Evolutionary conservation across 2,329 filamentous ascomycete genomes (phyloP), one percentile per base, ranked within the genome.

Genomic region (Keithomyces neogunnii): DNA sequence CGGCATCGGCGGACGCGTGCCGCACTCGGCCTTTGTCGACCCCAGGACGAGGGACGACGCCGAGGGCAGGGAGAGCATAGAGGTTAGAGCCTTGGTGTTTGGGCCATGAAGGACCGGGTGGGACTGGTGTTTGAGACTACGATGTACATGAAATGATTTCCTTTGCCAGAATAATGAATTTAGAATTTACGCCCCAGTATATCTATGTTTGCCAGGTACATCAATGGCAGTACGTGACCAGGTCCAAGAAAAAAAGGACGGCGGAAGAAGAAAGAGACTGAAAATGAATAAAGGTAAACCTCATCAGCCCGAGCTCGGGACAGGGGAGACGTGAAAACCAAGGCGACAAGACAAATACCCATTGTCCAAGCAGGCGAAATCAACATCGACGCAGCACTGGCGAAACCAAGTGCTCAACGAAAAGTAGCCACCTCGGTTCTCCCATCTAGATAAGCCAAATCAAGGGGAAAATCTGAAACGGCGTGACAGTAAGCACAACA

Each of bases 71-170:
- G 88, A 95, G 73, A 95, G 89, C 64, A 95, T 96, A 64, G 91
- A 96, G 68, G 87, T 96, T 13, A 78, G 91, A 59, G 84, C 88
- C 36, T 73, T 96, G 66, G 86, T 96, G 0, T 95, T 96, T 75
- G 87, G 86, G 0, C 73, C 75, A 11, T 78, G 40, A 44, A 9
- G 40, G 28, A 19, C 9, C 26, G 39, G n/a, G 10, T 11, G 6
- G 33, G 33, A 7, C 11, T 6, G 33, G 11, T 35, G 33, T 35
- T 6, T 35, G 33, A 19, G 19, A 19, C 19, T 19, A 19, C 19
- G 19, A 19, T 19, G 19, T 19, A 19, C 19, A 19, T 19, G 19
- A 19, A 19, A 19, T 19, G 19, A 19, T 19, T 19, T 19, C 19
- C 19, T 19, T 19, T 19, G 19, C 33, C 6, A 35, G 33, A 11